phyloP scores from a whole-genome alignment of 352 stramenopile genomes.

The Globisporangium megalacanthum region DNA sequence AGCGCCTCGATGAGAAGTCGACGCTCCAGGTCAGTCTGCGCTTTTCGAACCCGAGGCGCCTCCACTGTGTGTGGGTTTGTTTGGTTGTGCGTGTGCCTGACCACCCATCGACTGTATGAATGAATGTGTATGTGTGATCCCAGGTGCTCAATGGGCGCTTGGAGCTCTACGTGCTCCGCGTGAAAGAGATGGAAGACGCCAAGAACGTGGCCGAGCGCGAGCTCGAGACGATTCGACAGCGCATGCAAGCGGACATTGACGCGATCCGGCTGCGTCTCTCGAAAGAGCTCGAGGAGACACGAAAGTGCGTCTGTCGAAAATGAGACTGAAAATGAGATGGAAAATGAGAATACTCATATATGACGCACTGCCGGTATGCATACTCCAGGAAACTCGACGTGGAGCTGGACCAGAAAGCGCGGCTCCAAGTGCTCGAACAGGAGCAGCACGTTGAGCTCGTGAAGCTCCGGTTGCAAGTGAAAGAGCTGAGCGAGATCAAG shows the following conservation, averaged over 20 bases:
- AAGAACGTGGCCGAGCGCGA: slow-evolving; percentile 70
- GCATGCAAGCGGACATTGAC: slow-evolving; percentile 77
- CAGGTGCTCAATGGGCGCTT: slow-evolving; percentile 76
- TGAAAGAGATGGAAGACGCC: slow-evolving; percentile 78
- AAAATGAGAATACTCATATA: not conserved
- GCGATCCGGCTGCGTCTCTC: slow-evolving; percentile 46
- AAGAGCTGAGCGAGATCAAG: slow-evolving; percentile 60
- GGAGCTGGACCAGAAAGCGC: slow-evolving; percentile 67
- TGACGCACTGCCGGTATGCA: not conserved
- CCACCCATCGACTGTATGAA: too few relatives aligned
- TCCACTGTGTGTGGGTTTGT: too few relatives aligned
- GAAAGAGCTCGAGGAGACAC: slow-evolving; percentile 73
- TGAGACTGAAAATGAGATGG: too few relatives aligned
- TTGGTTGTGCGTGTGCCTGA: too few relatives aligned
- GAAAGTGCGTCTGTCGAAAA: slow-evolving; percentile 30
- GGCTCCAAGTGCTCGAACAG: slow-evolving; percentile 71
- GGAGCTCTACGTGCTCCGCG: slow-evolving; percentile 77
- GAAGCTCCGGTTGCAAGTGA: slow-evolving; percentile 66
- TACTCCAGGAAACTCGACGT: slow-evolving; percentile 53
- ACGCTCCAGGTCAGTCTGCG: slow-evolving; percentile 54
- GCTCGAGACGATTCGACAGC: slow-evolving; percentile 73
- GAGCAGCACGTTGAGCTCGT: slow-evolving; percentile 75
- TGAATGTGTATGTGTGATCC: not conserved
- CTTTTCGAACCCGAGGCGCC: too few relatives aligned
- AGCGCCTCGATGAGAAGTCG: slow-evolving; percentile 78